Conservation (phyloP, 2,329 filamentous ascomycete species). For the Talaromyces sp. region DNA sequence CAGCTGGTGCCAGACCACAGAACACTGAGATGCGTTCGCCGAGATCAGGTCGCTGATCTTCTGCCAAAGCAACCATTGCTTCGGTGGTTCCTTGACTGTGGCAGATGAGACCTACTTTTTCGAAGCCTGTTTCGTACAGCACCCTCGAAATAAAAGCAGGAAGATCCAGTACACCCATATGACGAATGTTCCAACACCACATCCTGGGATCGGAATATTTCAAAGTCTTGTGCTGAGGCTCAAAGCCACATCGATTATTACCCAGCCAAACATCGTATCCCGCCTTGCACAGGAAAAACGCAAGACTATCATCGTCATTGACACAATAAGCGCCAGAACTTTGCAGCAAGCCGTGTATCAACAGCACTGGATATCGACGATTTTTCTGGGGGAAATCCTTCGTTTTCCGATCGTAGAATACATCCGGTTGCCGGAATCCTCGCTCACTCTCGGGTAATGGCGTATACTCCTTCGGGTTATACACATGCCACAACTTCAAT, state of each 20-base stretch:
- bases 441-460: conserved; percentile 48
- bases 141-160: conserved; percentile 77
- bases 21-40: conserved; percentile 82
- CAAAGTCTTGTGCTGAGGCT: conserved; percentile 70
- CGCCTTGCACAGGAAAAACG: conserved; percentile 87
- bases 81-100: conserved; percentile 92
- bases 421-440: conserved; percentile 55
- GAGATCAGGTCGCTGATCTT: conserved; percentile 82
- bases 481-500: conserved; percentile 84
- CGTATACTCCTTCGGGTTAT: conserved; percentile 72
- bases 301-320: conserved; percentile 84
- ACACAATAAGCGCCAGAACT: conserved; percentile 83
- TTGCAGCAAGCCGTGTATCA: conserved; percentile 87
- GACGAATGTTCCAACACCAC: conserved; percentile 95
- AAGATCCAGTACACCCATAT: conserved; percentile 89
- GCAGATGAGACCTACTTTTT: conserved; percentile 75
- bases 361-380: conserved; percentile 68
- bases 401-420: conserved; percentile 54
- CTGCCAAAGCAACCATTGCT: conserved; percentile 80
- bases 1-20: conserved; percentile 85
- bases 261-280: conserved; percentile 96
- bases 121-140: conserved; percentile 75
- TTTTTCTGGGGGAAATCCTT: conserved; percentile 27
- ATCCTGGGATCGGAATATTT: conserved; percentile 76
- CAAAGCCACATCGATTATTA: conserved; percentile 86